Evolutionary conservation across 306 rosid genomes (phyloP).

Genomic region (Ziziphus jujuba): DNA sequence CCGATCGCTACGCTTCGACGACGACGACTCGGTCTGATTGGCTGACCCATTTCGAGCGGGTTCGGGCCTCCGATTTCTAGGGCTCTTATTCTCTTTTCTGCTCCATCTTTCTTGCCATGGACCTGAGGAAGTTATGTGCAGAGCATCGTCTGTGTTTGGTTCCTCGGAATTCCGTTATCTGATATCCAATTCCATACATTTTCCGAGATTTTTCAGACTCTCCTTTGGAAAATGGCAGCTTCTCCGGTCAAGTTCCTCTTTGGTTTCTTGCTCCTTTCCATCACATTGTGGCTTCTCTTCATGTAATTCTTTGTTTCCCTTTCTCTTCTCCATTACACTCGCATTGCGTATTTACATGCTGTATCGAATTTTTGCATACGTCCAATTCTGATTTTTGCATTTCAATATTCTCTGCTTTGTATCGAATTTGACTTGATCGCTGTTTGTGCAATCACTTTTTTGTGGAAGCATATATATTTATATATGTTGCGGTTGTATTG

Average conservation of each 20-base stretch:
- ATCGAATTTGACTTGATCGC: constrained; percentile 12
- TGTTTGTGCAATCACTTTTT: not conserved
- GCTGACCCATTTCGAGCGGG: constrained; percentile 4
- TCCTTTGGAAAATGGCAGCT: constrained; percentile 62
- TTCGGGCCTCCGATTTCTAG: constrained; percentile 37
- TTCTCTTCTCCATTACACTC: not conserved
- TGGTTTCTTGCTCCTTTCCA: constrained; percentile 67
- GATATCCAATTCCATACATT: constrained; percentile 39
- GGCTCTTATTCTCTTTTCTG: constrained; percentile 27
- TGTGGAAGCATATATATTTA: too few relatives aligned
- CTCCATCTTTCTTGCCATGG: not conserved
- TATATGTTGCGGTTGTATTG: not conserved
- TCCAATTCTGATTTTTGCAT: too few relatives aligned
- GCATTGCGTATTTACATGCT: not conserved
- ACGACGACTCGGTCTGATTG: constrained; percentile 32
- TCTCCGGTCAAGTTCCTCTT: constrained; percentile 86
- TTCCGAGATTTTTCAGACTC: constrained; percentile 10
- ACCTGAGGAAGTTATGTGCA: constrained; percentile 40
- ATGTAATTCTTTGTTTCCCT: constrained; percentile 53
- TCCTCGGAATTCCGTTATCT: constrained; percentile 40
- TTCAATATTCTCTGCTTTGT: not conserved
- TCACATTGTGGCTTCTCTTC: constrained; percentile 78
- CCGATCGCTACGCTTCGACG: constrained; percentile 55
- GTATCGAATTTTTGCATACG: too few relatives aligned
- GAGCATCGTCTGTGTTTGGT: constrained; percentile 30